These are phyloP conservation scores for Irpex rosettiformis DNA, from an alignment of 1,284 basidiomycete species.

Conservation along the genomic window DNA sequence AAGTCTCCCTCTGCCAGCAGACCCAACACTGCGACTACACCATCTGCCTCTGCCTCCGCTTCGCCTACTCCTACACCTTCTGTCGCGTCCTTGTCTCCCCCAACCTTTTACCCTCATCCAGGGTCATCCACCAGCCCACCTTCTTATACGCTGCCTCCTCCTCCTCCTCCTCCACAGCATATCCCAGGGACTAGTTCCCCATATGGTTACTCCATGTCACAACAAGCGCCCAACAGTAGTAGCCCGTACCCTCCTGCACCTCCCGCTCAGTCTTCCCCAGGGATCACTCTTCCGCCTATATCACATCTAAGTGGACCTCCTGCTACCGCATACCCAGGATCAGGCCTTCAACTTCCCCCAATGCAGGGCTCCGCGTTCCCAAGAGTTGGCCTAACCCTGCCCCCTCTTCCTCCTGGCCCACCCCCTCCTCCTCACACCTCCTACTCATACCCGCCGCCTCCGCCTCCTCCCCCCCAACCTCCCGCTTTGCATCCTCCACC, in stretches of 20 bases:
- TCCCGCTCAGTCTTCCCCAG: neutral
- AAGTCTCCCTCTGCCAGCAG: slow-evolving; percentile 13
- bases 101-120: slow-evolving; percentile 1
- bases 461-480: slow-evolving; percentile 8
- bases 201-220: slow-evolving; percentile 1
- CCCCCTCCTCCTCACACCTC: neutral
- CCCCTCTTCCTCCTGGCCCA: slow-evolving; percentile 10
- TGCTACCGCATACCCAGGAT: slow-evolving; percentile 1
- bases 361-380: slow-evolving; percentile 6
- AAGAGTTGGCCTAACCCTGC: slow-evolving; percentile 4
- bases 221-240: neutral
- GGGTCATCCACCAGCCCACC: neutral
- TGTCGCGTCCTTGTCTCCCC: slow-evolving; percentile 6
- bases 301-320: slow-evolving; percentile 7
- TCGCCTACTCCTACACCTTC: slow-evolving; percentile 11
- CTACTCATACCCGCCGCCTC: slow-evolving; percentile 12
- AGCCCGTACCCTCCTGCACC: slow-evolving; percentile 4
- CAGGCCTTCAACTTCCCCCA: slow-evolving; percentile 8
- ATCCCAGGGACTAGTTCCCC: neutral
- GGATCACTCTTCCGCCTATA: slow-evolving; percentile 14
- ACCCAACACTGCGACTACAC: slow-evolving; percentile 17
- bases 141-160: neutral
- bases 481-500: slow-evolving; percentile 3
- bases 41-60: slow-evolving; percentile 6
- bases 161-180: neutral